These are phyloP conservation scores for Fabrea salina DNA, from an alignment of 169 alveolate genomes.

Conservation along the genomic window DNA sequence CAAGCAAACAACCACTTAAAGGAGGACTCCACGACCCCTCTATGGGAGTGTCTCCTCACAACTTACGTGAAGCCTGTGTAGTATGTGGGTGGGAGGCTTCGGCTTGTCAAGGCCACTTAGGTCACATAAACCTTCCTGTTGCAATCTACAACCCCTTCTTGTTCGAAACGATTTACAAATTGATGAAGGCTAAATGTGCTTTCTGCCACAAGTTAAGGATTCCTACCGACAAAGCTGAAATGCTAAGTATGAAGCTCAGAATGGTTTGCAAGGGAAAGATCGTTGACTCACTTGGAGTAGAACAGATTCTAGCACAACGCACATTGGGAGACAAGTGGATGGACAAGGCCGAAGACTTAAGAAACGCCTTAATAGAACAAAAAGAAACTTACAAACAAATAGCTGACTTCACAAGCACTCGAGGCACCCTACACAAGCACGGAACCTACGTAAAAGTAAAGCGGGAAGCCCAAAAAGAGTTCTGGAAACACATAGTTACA, in stretches of 20 bases:
- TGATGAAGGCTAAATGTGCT: slow-evolving; percentile 84
- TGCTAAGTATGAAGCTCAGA: slow-evolving; percentile 48
- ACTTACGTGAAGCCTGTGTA: slow-evolving; percentile 88
- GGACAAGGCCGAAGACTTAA: slow-evolving; percentile 35
- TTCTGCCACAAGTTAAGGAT: slow-evolving; percentile 61
- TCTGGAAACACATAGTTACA: slow-evolving; percentile 48
- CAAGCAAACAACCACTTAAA: slow-evolving; percentile 48
- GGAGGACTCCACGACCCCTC: slow-evolving; percentile 92
- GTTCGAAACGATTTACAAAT: slow-evolving; percentile 81
- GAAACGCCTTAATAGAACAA: slow-evolving; percentile 23
- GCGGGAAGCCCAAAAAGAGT: slow-evolving; percentile 39
- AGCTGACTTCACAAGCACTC: slow-evolving; percentile 6
- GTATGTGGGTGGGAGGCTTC: slow-evolving; percentile 81
- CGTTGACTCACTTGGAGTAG: slow-evolving; percentile 48
- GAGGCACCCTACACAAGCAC: background rate
- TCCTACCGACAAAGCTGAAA: slow-evolving; percentile 48
- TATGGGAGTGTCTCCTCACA: slow-evolving; percentile 91
- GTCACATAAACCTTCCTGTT: slow-evolving; percentile 89
- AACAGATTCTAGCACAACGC: slow-evolving; percentile 4
- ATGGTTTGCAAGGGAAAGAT: slow-evolving; percentile 50
- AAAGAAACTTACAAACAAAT: background rate
- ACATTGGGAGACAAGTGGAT: slow-evolving; percentile 40
- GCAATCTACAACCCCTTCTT: slow-evolving; percentile 94
- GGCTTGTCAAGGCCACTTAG: slow-evolving; percentile 95
- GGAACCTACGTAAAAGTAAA: slow-evolving; percentile 11